Conservation (phyloP, 2,329 filamentous ascomycete genomes). For the Sarocladium brachiariae region DNA sequence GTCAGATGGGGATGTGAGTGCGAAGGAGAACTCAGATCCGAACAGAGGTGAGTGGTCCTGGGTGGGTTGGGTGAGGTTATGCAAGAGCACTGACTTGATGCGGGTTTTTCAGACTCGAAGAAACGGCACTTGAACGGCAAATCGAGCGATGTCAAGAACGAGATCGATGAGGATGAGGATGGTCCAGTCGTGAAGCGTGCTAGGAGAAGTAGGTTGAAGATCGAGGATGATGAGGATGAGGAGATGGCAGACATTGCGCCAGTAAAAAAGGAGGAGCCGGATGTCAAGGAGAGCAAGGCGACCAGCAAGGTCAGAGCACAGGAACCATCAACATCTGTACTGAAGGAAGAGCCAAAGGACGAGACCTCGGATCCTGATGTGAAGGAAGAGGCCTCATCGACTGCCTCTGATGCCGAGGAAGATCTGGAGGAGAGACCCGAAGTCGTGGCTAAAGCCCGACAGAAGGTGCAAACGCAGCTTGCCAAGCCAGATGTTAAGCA, state of each 20-base stretch:
- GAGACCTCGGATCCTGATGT: conserved; percentile 28
- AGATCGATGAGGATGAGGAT: conserved; percentile 43
- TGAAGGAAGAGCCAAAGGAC: conserved; percentile 20
- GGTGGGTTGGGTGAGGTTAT: not conserved
- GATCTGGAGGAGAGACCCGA: conserved; percentile 60
- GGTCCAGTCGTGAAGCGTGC: conserved; percentile 55
- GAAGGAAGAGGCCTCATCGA: conserved; percentile 35
- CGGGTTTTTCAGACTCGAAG: conserved; percentile 31
- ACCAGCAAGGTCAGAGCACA: conserved; percentile 10
- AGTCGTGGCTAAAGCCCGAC: conserved; percentile 64
- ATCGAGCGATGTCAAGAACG: conserved; percentile 15
- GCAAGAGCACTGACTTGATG: conserved; percentile 5
- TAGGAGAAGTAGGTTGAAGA: conserved; percentile 37
- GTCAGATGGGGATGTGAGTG: conserved; percentile 16
- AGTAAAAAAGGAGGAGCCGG: conserved; percentile 9
- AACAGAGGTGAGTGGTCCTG: conserved; percentile 27
- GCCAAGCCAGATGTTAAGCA: conserved; percentile 62
- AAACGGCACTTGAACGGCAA: conserved; percentile 30
- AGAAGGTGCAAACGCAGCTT: conserved; percentile 76
- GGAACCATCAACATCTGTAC: conserved; percentile 19
- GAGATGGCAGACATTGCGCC: conserved; percentile 30
- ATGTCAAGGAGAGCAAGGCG: conserved; percentile 19
- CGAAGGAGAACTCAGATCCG: conserved; percentile 32
- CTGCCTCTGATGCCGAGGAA: conserved; percentile 36
- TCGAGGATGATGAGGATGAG: conserved; percentile 48